Evolutionary conservation across 257 asterid genomes (phyloP).

Genomic region (Ligustrum vulgare): DNA sequence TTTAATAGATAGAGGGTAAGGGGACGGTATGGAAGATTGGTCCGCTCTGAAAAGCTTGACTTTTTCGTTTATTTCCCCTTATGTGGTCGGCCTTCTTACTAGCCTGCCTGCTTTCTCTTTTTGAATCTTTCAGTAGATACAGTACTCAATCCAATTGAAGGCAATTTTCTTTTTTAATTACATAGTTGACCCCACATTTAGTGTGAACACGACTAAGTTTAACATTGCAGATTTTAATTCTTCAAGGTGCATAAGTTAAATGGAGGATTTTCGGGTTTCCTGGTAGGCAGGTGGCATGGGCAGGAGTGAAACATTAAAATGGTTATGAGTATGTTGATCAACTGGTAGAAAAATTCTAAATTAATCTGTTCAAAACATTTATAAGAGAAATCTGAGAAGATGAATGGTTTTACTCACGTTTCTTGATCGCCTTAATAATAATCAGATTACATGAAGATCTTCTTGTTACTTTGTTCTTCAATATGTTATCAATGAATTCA

Average conservation of each 20-base stretch:
- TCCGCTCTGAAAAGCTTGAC: neutral
- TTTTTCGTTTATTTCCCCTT: neutral
- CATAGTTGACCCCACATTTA: neutral
- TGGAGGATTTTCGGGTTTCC: neutral
- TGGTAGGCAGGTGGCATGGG: neutral
- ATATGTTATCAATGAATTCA: neutral
- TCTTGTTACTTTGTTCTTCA: neutral
- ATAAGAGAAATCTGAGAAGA: too few relatives aligned
- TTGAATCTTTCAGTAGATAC: neutral
- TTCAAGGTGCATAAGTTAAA: neutral
- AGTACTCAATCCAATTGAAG: neutral
- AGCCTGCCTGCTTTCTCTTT: neutral
- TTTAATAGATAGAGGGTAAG: neutral
- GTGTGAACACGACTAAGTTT: neutral
- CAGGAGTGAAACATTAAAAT: neutral
- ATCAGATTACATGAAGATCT: neutral
- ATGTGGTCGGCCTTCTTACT: neutral
- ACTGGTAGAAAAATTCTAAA: too few relatives aligned
- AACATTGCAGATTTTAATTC: neutral
- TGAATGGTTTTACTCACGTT: too few relatives aligned
- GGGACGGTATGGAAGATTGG: neutral
- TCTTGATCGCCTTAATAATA: neutral
- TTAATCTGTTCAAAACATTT: too few relatives aligned
- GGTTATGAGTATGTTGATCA: neutral
- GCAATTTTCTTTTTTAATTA: neutral